Evolutionary conservation across 441 rosid species (phyloP), one percentile per base, ranked within the genome.

Genomic region (Viola pubescens): DNA sequence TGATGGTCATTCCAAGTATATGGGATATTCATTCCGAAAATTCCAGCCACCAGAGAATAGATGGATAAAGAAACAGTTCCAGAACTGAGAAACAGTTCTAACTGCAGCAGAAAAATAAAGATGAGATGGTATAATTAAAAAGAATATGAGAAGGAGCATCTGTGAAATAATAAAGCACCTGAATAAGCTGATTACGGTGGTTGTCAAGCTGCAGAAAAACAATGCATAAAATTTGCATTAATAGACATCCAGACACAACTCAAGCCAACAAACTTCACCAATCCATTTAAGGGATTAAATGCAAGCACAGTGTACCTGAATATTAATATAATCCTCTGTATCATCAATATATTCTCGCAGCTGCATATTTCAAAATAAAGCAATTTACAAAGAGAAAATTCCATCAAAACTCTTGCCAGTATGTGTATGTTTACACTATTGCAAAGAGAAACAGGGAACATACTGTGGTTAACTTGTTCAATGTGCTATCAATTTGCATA

Each of bases 111-210:
- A 41, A 61, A 46, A 48, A 46, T 6, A 19, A 44, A 37, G 49
- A 40, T 56, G 63, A 13, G 40, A 37, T 16, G 42, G 10, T 58
- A 39, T 7, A 61, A 50, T 51, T 34, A 52, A 61, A 6, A 4
- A 45, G 47, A 4, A 37, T 42, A 10, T 40, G 8, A 1, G n/a
- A 9, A 7, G 9, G 0, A 46, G 4, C 9, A 5, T 0, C n/a
- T 5, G n/a, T 7, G 49, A 9, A 2, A 46, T 10, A 9, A 9
- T 10, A 46, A 26, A 62, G 63, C 56, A 90, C 97, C 89, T 94
- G 99, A 79, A 94, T 94, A 52, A 94, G 82, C 81, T 94, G 97
- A 74, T 94, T 94, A 39, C 99, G 91, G 75, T 94, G 95, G 75
- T 90, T 94, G 82, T 94, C 99, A 48, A 94, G 91, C 98, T 94